phyloP scores from a whole-genome alignment of 768 basidiomycete genomes.

The Gloeostereum incarnatum region DNA sequence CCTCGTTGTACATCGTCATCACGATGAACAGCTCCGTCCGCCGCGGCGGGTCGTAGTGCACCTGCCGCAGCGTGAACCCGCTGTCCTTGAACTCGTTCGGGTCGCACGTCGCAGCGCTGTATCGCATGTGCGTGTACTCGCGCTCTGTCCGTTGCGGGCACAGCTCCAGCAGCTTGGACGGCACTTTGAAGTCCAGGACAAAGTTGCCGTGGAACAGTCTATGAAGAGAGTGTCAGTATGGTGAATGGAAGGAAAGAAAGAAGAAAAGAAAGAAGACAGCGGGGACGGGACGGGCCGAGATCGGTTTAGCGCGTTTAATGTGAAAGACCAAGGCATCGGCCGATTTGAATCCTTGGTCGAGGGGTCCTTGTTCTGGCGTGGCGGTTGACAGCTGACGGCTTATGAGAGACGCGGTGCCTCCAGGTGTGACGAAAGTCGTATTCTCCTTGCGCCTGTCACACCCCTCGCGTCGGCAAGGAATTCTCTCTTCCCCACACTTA shows the following conservation, averaged over 20 bases:
- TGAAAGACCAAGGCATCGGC: too few species aligned
- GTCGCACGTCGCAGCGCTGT: conserved; percentile 92
- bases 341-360: too few species aligned
- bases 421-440: too few species aligned
- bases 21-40: conserved; percentile 94
- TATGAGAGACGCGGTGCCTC: too few species aligned
- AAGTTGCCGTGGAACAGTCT: conserved; percentile 91
- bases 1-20: conserved; percentile 97
- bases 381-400: too few species aligned
- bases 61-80: conserved; percentile 83
- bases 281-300: too few species aligned
- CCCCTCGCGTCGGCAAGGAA: too few species aligned
- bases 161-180: conserved; percentile 83
- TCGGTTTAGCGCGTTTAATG: too few species aligned
- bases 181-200: conserved; percentile 84
- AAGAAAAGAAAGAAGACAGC: neutral
- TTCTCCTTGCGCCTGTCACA: too few species aligned
- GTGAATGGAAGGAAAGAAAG: neutral
- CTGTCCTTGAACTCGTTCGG: conserved; percentile 83
- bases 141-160: conserved; percentile 70
- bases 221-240: neutral
- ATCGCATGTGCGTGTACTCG: conserved; percentile 95
- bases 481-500: too few species aligned
- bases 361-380: too few species aligned
- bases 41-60: conserved; percentile 85